A percentile compares a stretch with the other conserved stretches of the same genome.
phyloP scores from a whole-genome alignment of 345 rosid species.

The Combretum micranthum region DNA sequence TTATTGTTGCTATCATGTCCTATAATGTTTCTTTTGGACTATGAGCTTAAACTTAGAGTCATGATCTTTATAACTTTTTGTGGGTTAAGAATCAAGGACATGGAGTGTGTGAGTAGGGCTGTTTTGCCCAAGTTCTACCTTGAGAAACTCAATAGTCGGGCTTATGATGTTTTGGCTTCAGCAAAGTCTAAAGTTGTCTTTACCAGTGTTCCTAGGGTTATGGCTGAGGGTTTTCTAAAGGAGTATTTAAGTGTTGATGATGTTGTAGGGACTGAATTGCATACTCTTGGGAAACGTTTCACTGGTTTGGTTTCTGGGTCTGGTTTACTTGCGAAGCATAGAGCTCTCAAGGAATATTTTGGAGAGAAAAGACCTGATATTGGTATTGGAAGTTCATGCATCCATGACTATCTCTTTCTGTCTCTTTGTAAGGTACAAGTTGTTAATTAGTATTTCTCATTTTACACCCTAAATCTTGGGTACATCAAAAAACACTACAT shows the following conservation, averaged over 20 bases:
- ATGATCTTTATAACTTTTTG: constrained; percentile 72
- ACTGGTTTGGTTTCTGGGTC: constrained; percentile 61
- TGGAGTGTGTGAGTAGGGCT: constrained; percentile 60
- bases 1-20: constrained; percentile 49
- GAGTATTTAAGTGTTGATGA: constrained; percentile 56
- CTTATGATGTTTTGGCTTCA: constrained; percentile 40
- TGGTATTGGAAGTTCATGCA: constrained; percentile 55
- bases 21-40: constrained; percentile 45
- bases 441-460: no score
- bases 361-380: constrained; percentile 48
- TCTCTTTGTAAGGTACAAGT: constrained; percentile 64
- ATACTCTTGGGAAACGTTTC: constrained; percentile 31
- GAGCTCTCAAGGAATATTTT: constrained; percentile 51
- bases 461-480: neutral
- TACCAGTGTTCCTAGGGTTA: constrained; percentile 70
- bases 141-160: constrained; percentile 60
- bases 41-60: constrained; percentile 40
- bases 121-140: constrained; percentile 91
- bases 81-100: constrained; percentile 52
- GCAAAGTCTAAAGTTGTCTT: constrained; percentile 40
- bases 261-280: constrained; percentile 74
- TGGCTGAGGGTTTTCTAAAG: constrained; percentile 68
- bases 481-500: neutral
- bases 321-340: constrained; percentile 59
- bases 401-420: constrained; percentile 52